Evolutionary conservation across 306 rosid genomes (phyloP).

Genomic region (Cucumis hystrix): DNA sequence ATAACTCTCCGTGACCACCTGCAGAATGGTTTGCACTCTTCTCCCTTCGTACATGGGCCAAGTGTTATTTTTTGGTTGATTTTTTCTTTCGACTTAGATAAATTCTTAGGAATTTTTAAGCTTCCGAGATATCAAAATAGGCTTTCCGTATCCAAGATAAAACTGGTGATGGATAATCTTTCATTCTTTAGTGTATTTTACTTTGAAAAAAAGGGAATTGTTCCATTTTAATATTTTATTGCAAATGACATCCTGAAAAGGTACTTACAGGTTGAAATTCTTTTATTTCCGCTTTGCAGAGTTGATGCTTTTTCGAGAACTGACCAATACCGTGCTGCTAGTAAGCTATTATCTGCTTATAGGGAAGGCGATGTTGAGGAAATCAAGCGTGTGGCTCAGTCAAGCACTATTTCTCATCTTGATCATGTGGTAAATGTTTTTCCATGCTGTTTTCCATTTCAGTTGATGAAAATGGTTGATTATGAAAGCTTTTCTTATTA

Average conservation of each 20-base stretch:
- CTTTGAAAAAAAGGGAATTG: neutral
- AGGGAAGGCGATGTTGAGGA: conserved; percentile 71
- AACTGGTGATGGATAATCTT: neutral
- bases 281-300: conserved; percentile 21
- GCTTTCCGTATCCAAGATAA: neutral
- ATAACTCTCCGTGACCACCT: neutral
- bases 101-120: neutral
- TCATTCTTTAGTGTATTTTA: neutral
- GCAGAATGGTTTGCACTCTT: neutral
- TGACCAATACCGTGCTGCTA: conserved; percentile 66
- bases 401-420: conserved; percentile 61
- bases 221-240: neutral
- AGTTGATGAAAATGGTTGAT: neutral
- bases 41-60: neutral
- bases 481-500: neutral
- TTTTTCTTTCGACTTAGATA: neutral
- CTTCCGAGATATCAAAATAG: neutral
- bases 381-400: conserved; percentile 60
- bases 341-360: conserved; percentile 72
- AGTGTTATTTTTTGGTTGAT: neutral
- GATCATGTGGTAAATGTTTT: conserved; percentile 54
- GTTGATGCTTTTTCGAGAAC: conserved; percentile 69
- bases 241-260: neutral
- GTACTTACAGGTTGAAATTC: neutral
- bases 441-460: neutral